Conservation (phyloP, 2,329 filamentous ascomycete species). For the Verticillium isaacii region DNA sequence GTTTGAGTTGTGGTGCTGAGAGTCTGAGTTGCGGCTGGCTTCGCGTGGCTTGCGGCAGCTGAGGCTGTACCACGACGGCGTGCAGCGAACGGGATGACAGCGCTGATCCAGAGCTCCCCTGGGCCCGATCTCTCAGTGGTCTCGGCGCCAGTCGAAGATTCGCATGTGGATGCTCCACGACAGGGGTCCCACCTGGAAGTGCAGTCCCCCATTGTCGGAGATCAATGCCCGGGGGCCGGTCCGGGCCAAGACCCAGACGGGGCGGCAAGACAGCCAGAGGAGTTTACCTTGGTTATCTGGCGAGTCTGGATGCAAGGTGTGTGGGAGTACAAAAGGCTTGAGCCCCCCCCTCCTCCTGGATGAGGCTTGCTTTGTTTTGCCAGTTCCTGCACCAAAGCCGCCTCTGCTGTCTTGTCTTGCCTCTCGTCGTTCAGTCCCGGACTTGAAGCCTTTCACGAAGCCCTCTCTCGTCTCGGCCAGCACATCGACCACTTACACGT, state of each 20-base stretch:
- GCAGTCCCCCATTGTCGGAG: not conserved
- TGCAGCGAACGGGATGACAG: not conserved
- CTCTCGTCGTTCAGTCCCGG: not conserved
- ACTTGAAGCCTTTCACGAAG: not conserved
- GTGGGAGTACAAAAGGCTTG: not conserved
- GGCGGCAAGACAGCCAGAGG: not conserved
- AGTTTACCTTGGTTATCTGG: not conserved
- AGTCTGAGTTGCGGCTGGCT: not conserved
- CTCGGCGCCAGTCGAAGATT: not conserved
- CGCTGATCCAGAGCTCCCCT: not conserved
- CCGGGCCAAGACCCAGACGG: not conserved
- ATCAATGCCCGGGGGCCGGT: not conserved
- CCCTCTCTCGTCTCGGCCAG: not conserved
- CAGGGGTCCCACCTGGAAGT: not conserved
- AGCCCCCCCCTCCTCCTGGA: not conserved
- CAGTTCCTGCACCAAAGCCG: not conserved
- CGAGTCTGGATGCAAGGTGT: not conserved
- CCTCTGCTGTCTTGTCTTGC: not conserved
- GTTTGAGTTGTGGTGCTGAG: not conserved
- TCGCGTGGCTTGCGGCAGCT: not conserved
- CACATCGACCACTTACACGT: not conserved
- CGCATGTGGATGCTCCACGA: not conserved
- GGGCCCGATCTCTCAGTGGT: not conserved
- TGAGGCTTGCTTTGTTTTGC: not conserved
- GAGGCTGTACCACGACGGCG: not conserved